A percentile compares a stretch with the other conserved stretches of the same genome.
Conservation (phyloP, 805 yeast genomes). For the Yarrowia yakushimensis region DNA sequence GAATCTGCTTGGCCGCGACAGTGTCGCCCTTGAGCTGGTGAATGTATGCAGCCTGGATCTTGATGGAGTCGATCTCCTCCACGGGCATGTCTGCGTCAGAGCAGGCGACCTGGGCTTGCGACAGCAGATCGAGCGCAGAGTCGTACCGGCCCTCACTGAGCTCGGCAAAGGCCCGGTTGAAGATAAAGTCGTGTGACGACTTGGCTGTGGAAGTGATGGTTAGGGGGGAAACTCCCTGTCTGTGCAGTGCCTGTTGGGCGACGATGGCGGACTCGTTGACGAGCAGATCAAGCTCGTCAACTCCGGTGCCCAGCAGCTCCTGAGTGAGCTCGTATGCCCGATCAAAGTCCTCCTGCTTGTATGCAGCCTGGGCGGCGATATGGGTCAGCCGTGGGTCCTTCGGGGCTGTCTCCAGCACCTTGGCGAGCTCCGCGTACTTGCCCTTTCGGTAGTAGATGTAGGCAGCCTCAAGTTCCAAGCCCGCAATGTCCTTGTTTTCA, state of each 20-base stretch:
- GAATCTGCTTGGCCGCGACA: constrained; percentile 41
- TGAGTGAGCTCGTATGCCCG: constrained; percentile 48
- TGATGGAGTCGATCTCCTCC: constrained; percentile 54
- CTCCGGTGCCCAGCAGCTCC: constrained; percentile 37
- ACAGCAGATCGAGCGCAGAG: constrained; percentile 45
- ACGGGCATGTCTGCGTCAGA: constrained; percentile 46
- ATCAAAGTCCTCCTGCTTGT: constrained; percentile 45
- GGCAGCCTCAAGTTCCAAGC: constrained; percentile 43
- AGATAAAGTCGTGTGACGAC: constrained; percentile 52
- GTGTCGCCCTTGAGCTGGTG: constrained; percentile 42
- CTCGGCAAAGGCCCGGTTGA: constrained; percentile 55
- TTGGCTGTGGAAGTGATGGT: constrained; percentile 24
- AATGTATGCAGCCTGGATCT: constrained; percentile 57
- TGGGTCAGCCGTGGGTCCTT: constrained; percentile 35
- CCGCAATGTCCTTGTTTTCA: constrained; percentile 30
- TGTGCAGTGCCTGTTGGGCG: constrained; percentile 44
- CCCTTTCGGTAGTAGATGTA: constrained; percentile 61
- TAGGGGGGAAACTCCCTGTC: constrained; percentile 28
- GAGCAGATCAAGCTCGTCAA: constrained; percentile 49
- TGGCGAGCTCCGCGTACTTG: constrained; percentile 37
- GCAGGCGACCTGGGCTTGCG: constrained; percentile 47
- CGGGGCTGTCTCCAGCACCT: constrained; percentile 27
- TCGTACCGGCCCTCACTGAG: constrained; percentile 43
- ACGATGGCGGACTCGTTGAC: constrained; percentile 63
- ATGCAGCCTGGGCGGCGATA: constrained; percentile 53